Base-by-base conservation (phyloP, 2,329 filamentous ascomycete genomes). In the Ceratocystis ficicola region DNA sequence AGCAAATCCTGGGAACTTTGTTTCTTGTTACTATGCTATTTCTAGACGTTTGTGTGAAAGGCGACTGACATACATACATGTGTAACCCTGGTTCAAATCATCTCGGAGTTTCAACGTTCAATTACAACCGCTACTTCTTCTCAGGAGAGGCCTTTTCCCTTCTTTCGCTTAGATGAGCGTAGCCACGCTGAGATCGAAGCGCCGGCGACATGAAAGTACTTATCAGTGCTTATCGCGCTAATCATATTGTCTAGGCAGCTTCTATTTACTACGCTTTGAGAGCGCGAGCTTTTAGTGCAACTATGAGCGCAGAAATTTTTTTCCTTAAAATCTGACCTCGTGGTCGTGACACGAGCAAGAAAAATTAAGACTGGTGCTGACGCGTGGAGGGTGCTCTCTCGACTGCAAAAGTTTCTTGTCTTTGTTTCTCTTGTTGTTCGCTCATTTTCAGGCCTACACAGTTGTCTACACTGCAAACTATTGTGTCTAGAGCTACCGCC, bases 141-240 rank as follows among this genome's bases (percentile, higher is more conserved):
- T 12, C 36, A 41, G 10, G 10, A 15, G 36, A 41, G 36, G 36
- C 36, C 15, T 41, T 41, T 41, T 41, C 1, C 6, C 10, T 32
- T 28, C 10, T 25, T 22, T 28, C 25, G 22, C 25, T 30, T 30
- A 15, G 30, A 12, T 30, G n/a, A 57, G 52, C 48, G 22, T 52
- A 20, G 48, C 48, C 48, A 52, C 48, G 22, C n/a, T 22, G 25
- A 57, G 52, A 30, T 7, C 12, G 52, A 30, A 17, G 52, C 52
- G 52, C 52, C 17, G n/a, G 30, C 17, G 52, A 30, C 52, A 8
- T n/a, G 10, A 41, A 41, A 12, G 25, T 32, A 32, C 52, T 57
- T 57, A 57, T 57, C 52, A 30, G 22, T 41, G 25, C 52, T 57
- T 57, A 57, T 57, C 52, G 52, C 28, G 52, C 52, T 25, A 57